Conservation (phyloP, 805 yeast genomes). For the Starmerella potacharoeniae region DNA sequence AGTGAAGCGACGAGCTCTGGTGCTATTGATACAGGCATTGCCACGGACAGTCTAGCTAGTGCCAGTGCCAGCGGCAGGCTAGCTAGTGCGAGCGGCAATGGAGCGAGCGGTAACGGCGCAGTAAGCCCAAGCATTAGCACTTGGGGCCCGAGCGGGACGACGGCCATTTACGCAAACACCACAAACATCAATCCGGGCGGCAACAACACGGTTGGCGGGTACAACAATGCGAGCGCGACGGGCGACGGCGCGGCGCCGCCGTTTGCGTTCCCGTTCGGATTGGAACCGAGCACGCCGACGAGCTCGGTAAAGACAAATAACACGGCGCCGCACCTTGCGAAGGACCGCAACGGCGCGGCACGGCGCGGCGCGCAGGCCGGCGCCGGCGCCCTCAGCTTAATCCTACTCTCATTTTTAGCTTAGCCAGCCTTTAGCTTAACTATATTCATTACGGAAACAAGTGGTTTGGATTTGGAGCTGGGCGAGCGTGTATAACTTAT, state of each 20-base stretch:
- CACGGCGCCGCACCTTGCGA: neutral
- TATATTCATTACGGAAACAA: conserved; percentile 5
- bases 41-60: neutral
- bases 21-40: too few species aligned
- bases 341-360: neutral
- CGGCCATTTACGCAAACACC: too few species aligned
- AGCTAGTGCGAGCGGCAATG: neutral
- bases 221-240: too few species aligned
- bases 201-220: too few species aligned
- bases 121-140: too few species aligned
- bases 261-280: too few species aligned
- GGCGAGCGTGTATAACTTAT: conserved; percentile 4
- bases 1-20: too few species aligned
- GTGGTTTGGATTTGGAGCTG: neutral
- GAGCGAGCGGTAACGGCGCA: neutral
- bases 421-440: conserved; percentile 6
- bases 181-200: too few species aligned
- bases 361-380: neutral
- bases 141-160: too few species aligned
- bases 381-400: neutral
- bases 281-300: neutral
- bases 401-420: neutral
- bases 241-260: too few species aligned
- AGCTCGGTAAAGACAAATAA: neutral
- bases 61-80: neutral